Evolutionary conservation across 371 early-diverging fungal genomes (phyloP), one percentile per base, ranked within the genome.

Genomic region (Neoconidiobolus thromboides): DNA sequence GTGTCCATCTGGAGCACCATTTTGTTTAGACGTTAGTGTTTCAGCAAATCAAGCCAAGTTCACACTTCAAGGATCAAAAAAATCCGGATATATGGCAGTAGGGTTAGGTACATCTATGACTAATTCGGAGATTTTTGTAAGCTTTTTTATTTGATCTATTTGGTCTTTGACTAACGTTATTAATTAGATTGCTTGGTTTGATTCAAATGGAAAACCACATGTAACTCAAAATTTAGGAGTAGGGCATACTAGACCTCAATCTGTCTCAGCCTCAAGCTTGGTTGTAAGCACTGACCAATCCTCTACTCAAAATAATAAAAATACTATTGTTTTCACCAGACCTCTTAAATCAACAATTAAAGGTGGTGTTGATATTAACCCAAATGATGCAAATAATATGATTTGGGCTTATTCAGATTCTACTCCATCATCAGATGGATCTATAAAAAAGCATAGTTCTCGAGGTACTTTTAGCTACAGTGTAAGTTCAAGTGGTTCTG

Each of bases 121-220:
- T 4, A 36, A 43, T 41, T 9, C 56, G n/a, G 56, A 55, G 10
- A 55, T 55, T 36, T 54, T 54, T 38, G 49, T 49, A 49, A 49
- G 49, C 1, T 5, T 14, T 14, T 12, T 14, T 49, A 49, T 49
- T 14, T 3, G 4, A 49, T 12, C 12, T 12, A 46, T 46, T 46
- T 46, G 6, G 26, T 14, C 4, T 26, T 12, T 14, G 26, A 5
- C 14, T 49, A 10, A 14, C 5, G 10, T 49, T 49, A 49, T 14
- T 12, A 14, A 12, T 15, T 52, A 52, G 37, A 55, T 55, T 5
- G 36, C 56, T 43, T 55, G 56, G 56, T 55, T 43, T 43, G 56
- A 55, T 43, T 3, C 42, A 7, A 44, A 40, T 7, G 36, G 36
- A 10, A 55, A 40, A 12, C 43, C 43, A 4, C 10, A 36, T 12